These are phyloP conservation scores for Cairneyella variabilis DNA, from an alignment of 495 filamentous ascomycete genomes.

Conservation along the genomic window DNA sequence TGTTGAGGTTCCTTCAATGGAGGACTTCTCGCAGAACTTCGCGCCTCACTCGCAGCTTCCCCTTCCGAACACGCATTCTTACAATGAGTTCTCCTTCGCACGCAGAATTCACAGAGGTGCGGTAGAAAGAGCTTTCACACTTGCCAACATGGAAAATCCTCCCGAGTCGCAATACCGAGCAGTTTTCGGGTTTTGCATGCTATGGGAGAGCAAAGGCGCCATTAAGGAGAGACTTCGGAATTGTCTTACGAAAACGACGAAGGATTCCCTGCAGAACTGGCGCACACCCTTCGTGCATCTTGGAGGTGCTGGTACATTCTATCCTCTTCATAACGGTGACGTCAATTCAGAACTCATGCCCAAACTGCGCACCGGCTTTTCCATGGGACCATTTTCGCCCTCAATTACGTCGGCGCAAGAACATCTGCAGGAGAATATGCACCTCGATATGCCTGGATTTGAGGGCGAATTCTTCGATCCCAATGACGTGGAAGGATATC, in stretches of 20 bases:
- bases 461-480: constrained; percentile 72
- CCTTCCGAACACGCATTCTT: constrained; percentile 42
- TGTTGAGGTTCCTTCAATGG: constrained; percentile 20
- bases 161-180: constrained; percentile 45
- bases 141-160: constrained; percentile 53
- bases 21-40: constrained; percentile 21
- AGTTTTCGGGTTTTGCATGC: constrained; percentile 64
- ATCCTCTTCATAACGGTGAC: constrained; percentile 36
- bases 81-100: constrained; percentile 66
- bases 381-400: constrained; percentile 35
- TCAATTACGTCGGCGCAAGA: constrained; percentile 18
- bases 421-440: constrained; percentile 35
- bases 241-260: constrained; percentile 31
- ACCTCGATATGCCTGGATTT: constrained; percentile 43
- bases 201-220: constrained; percentile 41
- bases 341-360: constrained; percentile 31
- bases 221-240: constrained; percentile 36
- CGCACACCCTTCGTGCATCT: constrained; percentile 60
- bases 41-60: constrained; percentile 26
- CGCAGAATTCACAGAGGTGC: constrained; percentile 64
- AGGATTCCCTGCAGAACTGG: constrained; percentile 55
- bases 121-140: constrained; percentile 56
- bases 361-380: constrained; percentile 32
- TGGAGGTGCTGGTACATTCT: constrained; percentile 67
- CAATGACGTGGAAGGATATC: constrained; percentile 67